Percentiles rank a stretch among this genome's conserved stretches.
These are phyloP conservation scores for Blastomyces silverae DNA, from an alignment of 2,329 filamentous ascomycete species.

Conservation along the genomic window DNA sequence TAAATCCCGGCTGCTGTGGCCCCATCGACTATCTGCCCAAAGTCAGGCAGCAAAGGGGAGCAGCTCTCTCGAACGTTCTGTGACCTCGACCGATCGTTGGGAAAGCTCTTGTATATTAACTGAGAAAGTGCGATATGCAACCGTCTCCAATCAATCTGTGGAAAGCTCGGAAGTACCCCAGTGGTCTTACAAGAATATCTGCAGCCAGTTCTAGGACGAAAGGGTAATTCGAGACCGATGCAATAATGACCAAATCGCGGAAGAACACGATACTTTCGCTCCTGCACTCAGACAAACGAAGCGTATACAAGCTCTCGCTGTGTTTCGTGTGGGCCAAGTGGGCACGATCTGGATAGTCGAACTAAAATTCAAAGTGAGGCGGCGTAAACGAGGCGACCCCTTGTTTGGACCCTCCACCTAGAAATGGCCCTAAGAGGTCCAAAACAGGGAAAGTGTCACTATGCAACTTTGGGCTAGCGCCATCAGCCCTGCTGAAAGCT, in stretches of 20 bases:
- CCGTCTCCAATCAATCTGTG: background rate
- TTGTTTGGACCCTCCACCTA: background rate
- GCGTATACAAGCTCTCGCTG: constrained; percentile 1
- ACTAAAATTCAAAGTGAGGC: constrained; percentile 14
- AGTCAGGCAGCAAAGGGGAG: constrained; percentile 9
- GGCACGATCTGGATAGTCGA: constrained; percentile 3
- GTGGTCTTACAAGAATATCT: constrained; percentile 10
- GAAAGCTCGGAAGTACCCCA: background rate
- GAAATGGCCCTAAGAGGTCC: background rate
- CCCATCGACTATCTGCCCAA: background rate
- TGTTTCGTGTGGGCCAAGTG: constrained; percentile 6
- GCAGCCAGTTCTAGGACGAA: constrained; percentile 7
- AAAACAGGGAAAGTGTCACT: background rate
- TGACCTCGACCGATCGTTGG: background rate
- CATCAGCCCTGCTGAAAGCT: constrained; percentile 5
- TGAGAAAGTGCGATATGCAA: background rate
- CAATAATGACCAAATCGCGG: constrained; percentile 9
- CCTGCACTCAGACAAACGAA: constrained; percentile 3
- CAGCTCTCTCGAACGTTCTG: background rate
- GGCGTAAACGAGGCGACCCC: constrained; percentile 6
- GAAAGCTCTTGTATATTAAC: background rate
- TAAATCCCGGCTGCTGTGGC: background rate
- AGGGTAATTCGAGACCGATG: background rate
- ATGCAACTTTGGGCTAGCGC: background rate
- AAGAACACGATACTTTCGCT: constrained; percentile 12